Conservation (phyloP, 2,329 filamentous ascomycete genomes). For the Ophiostoma piceae region DNA sequence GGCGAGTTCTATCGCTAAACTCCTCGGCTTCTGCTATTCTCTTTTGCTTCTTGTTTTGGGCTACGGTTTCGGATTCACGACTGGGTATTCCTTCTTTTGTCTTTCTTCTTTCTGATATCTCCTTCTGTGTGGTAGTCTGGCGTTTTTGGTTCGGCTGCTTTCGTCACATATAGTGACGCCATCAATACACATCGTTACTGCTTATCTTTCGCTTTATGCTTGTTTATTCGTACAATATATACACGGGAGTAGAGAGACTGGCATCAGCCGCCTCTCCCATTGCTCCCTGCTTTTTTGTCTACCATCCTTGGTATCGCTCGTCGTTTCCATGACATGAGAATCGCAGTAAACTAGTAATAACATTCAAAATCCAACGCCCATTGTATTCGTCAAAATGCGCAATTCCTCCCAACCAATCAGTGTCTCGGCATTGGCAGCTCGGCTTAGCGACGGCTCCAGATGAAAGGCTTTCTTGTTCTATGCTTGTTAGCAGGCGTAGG, state of each 20-base stretch:
- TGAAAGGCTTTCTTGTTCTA: slow-evolving; percentile 55
- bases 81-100: slow-evolving; percentile 15
- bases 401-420: background rate
- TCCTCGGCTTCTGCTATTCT: background rate
- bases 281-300: background rate
- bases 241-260: slow-evolving; percentile 7
- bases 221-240: slow-evolving; percentile 16
- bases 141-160: slow-evolving; percentile 9
- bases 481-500: background rate
- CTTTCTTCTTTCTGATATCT: slow-evolving; percentile 5
- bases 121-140: background rate
- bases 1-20: slow-evolving; percentile 87
- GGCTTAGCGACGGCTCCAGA: slow-evolving; percentile 37
- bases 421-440: background rate
- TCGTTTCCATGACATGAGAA: slow-evolving; percentile 9
- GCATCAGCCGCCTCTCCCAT: background rate
- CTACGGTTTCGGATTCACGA: slow-evolving; percentile 11
- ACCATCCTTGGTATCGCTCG: slow-evolving; percentile 7
- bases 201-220: background rate
- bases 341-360: background rate
- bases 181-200: background rate
- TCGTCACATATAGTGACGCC: background rate
- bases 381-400: slow-evolving; percentile 5
- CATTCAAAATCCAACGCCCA: slow-evolving; percentile 12
- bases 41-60: background rate